Conservation (phyloP, 306 rosid genomes). For the Hippophae gyantsensis region DNA sequence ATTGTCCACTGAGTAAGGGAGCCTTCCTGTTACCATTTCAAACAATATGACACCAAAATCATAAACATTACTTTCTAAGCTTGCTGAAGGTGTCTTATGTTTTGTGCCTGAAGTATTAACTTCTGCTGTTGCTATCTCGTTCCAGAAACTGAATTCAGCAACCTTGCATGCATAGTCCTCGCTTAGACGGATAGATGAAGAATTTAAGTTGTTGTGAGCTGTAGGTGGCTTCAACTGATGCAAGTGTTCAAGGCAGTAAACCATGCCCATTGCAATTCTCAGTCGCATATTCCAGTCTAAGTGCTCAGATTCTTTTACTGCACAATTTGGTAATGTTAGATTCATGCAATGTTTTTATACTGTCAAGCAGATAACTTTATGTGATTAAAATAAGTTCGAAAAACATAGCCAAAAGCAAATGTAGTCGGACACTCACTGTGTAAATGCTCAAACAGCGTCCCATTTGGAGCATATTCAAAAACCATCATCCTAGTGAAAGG, state of each 20-base stretch:
- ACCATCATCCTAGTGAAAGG: constrained; percentile 94
- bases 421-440: constrained; percentile 51
- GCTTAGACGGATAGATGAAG: constrained; percentile 51
- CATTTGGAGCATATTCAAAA: constrained; percentile 92
- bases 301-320: constrained; percentile 93
- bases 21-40: constrained; percentile 69
- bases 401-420: background rate
- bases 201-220: constrained; percentile 47
- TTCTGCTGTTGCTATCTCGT: constrained; percentile 33
- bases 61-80: constrained; percentile 51
- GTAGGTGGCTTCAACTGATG: constrained; percentile 64
- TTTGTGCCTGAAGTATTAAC: constrained; percentile 19
- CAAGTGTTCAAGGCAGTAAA: constrained; percentile 74
- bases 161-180: constrained; percentile 87
- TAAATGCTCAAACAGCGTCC: constrained; percentile 88
- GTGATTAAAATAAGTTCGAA: no score
- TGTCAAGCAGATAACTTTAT: no score
- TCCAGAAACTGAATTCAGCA: constrained; percentile 52
- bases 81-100: constrained; percentile 29
- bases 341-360: background rate
- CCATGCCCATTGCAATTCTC: constrained; percentile 71
- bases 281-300: constrained; percentile 83
- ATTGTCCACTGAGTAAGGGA: constrained; percentile 53
- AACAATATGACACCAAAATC: constrained; percentile 68
- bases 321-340: constrained; percentile 8